These are phyloP conservation scores for Rhynchospora pubera DNA, from an alignment of 176 grass and related monocot genomes.

Conservation along the genomic window DNA sequence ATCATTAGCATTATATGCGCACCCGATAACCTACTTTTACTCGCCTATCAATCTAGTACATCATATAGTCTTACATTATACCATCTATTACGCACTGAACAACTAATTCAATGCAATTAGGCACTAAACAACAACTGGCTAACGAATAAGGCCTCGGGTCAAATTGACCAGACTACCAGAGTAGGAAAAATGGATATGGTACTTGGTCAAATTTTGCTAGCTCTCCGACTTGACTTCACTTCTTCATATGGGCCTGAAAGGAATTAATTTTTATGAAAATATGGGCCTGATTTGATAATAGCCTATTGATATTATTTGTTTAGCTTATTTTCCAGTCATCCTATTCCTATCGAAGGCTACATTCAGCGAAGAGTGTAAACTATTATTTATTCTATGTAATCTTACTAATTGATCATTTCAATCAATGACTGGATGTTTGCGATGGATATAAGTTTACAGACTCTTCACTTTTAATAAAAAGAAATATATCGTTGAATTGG, in stretches of 20 bases:
- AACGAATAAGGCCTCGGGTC: neutral
- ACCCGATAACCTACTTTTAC: neutral
- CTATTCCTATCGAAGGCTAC: no score
- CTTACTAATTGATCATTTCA: no score
- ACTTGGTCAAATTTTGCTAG: neutral
- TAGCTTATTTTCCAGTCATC: neutral
- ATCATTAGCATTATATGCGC: no score
- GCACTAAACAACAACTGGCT: neutral
- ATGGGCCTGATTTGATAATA: neutral
- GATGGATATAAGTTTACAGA: no score
- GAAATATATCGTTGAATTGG: no score
- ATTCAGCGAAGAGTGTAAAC: no score
- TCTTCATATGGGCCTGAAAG: neutral
- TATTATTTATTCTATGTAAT: no score
- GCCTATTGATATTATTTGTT: neutral
- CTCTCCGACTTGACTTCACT: neutral
- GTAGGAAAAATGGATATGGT: neutral
- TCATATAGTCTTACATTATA: neutral
- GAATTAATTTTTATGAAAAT: no score
- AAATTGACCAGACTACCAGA: neutral
- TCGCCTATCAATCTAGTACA: neutral
- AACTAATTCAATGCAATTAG: neutral
- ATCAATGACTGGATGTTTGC: no score
- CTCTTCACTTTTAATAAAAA: no score
- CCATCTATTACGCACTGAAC: neutral